These are phyloP conservation scores for Ophiostoma ulmi DNA, from an alignment of 2,329 filamentous ascomycete genomes.

Conservation along the genomic window DNA sequence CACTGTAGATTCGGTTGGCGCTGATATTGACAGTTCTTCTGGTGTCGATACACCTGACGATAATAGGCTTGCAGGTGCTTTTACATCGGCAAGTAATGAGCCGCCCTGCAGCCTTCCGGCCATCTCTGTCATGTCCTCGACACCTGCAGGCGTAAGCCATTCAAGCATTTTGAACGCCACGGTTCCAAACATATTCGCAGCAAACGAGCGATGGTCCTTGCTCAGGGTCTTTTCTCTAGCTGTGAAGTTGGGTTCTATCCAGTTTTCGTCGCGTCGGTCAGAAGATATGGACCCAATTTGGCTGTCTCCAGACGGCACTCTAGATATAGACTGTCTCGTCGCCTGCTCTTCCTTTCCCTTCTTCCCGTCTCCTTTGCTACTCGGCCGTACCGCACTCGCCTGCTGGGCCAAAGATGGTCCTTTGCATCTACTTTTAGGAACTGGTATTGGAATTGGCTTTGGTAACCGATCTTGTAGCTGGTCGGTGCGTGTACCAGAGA, in stretches of 20 bases:
- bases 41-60: slow-evolving; percentile 2
- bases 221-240: slow-evolving; percentile 45
- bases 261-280: slow-evolving; percentile 5
- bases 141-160: slow-evolving; percentile 59
- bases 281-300: not conserved
- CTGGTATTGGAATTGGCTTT: no score
- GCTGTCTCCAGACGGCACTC: not conserved
- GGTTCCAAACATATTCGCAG: slow-evolving; percentile 60
- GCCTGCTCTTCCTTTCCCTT: not conserved
- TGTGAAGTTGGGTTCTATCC: slow-evolving; percentile 32
- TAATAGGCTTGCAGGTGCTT: not conserved
- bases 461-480: not conserved
- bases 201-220: slow-evolving; percentile 56
- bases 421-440: not conserved
- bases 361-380: not conserved
- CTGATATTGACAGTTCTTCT: not conserved
- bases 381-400: not conserved
- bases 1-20: slow-evolving; percentile 8
- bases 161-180: slow-evolving; percentile 65
- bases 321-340: not conserved
- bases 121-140: slow-evolving; percentile 45
- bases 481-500: slow-evolving; percentile 14
- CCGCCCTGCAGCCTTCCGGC: slow-evolving; percentile 31
- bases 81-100: not conserved
- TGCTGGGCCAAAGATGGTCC: not conserved